A percentile compares a stretch with the other conserved stretches of the same genome.
Conservation (phyloP, 2,329 filamentous ascomycete species). For the Fusarium sp. region DNA sequence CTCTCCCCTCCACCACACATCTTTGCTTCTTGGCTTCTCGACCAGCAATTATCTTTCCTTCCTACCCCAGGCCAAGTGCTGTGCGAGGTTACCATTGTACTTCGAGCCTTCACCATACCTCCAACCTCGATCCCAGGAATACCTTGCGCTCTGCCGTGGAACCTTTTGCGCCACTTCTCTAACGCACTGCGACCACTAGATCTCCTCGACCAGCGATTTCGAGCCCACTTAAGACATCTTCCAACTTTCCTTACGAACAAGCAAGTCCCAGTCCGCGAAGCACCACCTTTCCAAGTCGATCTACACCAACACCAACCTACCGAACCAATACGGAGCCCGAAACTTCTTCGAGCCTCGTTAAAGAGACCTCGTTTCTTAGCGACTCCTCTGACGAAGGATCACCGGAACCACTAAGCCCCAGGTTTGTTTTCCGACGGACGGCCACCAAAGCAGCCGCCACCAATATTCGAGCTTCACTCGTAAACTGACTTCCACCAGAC, state of each 20-base stretch:
- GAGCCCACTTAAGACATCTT: slow-evolving; percentile 62
- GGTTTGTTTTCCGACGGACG: slow-evolving; percentile 45
- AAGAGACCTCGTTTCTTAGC: slow-evolving; percentile 51
- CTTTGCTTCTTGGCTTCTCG: slow-evolving; percentile 28
- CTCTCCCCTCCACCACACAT: slow-evolving; percentile 39
- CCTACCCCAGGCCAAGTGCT: slow-evolving; percentile 33
- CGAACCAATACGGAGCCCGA: slow-evolving; percentile 30
- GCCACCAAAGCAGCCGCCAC: slow-evolving; percentile 3
- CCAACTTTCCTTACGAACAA: slow-evolving; percentile 56
- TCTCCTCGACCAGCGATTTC: slow-evolving; percentile 60
- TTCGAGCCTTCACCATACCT: slow-evolving; percentile 39
- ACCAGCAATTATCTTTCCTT: slow-evolving; percentile 27
- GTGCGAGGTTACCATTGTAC: slow-evolving; percentile 42
- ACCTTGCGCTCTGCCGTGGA: slow-evolving; percentile 44
- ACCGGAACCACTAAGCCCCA: slow-evolving; percentile 48
- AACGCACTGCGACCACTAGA: slow-evolving; percentile 50
- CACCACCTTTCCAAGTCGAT: slow-evolving; percentile 36
- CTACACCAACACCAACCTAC: slow-evolving; percentile 44
- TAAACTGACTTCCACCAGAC: slow-evolving; percentile 42
- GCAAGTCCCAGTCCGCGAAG: slow-evolving; percentile 54
- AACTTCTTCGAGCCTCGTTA: slow-evolving; percentile 21
- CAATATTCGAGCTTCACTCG: not conserved
- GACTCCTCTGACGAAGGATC: slow-evolving; percentile 53
- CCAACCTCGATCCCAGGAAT: slow-evolving; percentile 25
- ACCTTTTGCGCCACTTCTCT: slow-evolving; percentile 34